These are phyloP conservation scores for Ophiocytium majus DNA, from an alignment of 352 stramenopile genomes.

Conservation along the genomic window DNA sequence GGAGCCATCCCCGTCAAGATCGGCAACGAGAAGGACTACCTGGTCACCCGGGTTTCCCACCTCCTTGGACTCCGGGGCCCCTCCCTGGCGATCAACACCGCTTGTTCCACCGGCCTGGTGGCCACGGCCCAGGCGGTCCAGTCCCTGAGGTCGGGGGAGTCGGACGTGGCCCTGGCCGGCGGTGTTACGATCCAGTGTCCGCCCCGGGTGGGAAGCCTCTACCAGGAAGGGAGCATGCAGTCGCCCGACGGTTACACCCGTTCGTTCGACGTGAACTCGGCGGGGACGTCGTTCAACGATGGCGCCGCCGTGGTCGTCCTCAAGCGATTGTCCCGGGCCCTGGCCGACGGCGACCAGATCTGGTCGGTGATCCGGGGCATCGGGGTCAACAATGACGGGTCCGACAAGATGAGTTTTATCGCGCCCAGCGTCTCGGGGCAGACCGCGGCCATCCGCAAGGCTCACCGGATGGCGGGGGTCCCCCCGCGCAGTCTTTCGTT, in stretches of 20 bases:
- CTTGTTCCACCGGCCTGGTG: constrained; percentile 50
- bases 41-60: constrained; percentile 54
- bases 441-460: constrained; percentile 33
- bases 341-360: constrained; percentile 30
- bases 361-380: constrained; percentile 21
- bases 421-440: constrained; percentile 56
- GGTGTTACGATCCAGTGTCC: constrained; percentile 24
- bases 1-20: constrained; percentile 40
- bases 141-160: neutral
- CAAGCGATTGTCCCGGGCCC: constrained; percentile 15
- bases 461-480: constrained; percentile 24
- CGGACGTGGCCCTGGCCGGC: constrained; percentile 7
- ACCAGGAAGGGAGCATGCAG: constrained; percentile 40
- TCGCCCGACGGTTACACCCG: constrained; percentile 34
- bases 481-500: constrained; percentile 17
- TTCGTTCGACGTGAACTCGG: constrained; percentile 52
- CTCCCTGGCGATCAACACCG: constrained; percentile 54
- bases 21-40: neutral
- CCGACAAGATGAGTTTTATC: constrained; percentile 52
- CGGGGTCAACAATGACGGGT: constrained; percentile 57
- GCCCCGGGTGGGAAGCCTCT: neutral
- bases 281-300: constrained; percentile 56
- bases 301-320: constrained; percentile 56
- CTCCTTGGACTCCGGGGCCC: constrained; percentile 48
- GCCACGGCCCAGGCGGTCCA: neutral